Conservation (phyloP, 345 rosid species). For the Cardamine resedifolia region DNA sequence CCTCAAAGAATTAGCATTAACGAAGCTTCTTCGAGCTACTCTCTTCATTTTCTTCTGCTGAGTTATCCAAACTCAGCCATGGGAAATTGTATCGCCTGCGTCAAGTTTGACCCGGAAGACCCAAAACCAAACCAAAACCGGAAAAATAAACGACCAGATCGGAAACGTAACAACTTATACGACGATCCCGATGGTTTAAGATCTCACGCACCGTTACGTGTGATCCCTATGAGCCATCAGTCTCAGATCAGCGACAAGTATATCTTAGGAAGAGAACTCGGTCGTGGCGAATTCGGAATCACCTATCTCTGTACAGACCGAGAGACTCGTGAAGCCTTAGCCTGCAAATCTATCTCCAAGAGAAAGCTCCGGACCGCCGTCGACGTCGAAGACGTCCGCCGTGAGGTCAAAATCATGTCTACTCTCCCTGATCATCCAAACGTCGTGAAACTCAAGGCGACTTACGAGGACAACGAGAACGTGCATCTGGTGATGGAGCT, state of each 20-base stretch:
- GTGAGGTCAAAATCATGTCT: constrained; percentile 93
- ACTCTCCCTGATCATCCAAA: constrained; percentile 79
- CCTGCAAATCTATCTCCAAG: constrained; percentile 93
- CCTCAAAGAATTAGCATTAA: neutral
- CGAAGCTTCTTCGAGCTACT: neutral
- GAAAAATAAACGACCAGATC: constrained; percentile 41
- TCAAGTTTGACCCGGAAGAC: constrained; percentile 47
- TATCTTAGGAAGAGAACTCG: constrained; percentile 81
- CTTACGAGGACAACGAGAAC: constrained; percentile 87
- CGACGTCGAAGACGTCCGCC: constrained; percentile 87
- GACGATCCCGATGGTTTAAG: constrained; percentile 40
- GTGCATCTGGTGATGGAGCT: constrained; percentile 97
- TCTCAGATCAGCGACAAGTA: constrained; percentile 87
- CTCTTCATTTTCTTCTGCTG: neutral
- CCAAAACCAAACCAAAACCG: constrained; percentile 31
- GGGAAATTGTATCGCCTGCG: constrained; percentile 94
- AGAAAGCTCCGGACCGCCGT: constrained; percentile 82
- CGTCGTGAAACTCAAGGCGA: constrained; percentile 81
- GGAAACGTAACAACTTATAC: constrained; percentile 50
- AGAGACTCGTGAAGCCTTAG: constrained; percentile 69
- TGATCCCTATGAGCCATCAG: constrained; percentile 60
- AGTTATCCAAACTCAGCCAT: constrained; percentile 37
- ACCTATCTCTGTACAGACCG: constrained; percentile 89
- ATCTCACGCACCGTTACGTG: constrained; percentile 70
- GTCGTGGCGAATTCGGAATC: constrained; percentile 94